Conservation (phyloP, 805 yeast species). For the Yamadazyma paraphyllophila region DNA sequence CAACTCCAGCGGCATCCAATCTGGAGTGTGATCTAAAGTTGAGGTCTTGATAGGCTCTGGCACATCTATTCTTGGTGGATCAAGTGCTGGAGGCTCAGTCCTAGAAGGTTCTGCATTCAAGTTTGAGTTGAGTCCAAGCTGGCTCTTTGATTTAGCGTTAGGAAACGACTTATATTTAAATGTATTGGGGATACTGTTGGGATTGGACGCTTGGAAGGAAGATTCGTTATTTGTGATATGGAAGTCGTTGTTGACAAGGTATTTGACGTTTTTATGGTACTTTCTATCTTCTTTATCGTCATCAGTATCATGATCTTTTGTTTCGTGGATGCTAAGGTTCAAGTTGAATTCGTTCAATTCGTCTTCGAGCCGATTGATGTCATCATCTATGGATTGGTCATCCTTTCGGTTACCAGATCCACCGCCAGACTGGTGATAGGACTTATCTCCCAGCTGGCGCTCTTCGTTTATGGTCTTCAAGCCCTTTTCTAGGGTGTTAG, state of each 20-base stretch:
- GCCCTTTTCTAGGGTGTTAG: not conserved
- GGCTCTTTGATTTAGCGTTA: conserved; percentile 39
- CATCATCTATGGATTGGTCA: not conserved
- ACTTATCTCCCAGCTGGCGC: not conserved
- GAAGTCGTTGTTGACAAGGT: conserved; percentile 33
- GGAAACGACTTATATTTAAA: conserved; percentile 46
- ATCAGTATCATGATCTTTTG: not conserved
- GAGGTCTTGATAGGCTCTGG: conserved; percentile 21
- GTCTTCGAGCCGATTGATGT: conserved; percentile 1
- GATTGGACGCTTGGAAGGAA: conserved; percentile 8
- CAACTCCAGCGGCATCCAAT: conserved; percentile 44
- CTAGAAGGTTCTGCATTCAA: not conserved
- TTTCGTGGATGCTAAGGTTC: conserved; percentile 5
- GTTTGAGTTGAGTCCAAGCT: conserved; percentile 17
- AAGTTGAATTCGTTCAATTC: conserved; percentile 12
- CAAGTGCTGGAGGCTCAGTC: too few species aligned
- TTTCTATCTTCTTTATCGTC: conserved; percentile 4
- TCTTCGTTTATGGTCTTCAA: conserved; percentile 11
- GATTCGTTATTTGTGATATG: conserved; percentile 17
- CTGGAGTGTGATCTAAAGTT: conserved; percentile 31
- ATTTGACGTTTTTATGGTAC: conserved; percentile 34
- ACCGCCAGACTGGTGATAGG: too few species aligned
- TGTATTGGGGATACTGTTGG: conserved; percentile 40
- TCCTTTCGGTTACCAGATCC: too few species aligned
- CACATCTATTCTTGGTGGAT: too few species aligned